A percentile compares a stretch with the other conserved stretches of the same genome.
Conservation (phyloP, 2,329 filamentous ascomycete species). For the Verticillium longisporum region DNA sequence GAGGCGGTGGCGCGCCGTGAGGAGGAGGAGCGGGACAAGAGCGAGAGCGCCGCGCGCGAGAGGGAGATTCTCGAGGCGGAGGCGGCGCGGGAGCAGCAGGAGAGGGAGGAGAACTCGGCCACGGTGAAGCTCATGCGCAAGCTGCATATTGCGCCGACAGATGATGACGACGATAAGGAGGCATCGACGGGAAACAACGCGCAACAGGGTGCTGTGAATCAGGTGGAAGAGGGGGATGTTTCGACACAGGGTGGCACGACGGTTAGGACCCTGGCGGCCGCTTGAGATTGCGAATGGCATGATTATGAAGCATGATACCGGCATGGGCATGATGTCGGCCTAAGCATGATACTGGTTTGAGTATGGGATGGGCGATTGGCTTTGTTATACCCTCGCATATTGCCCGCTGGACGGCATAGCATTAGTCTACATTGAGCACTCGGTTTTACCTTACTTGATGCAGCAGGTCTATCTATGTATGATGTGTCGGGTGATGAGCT, state of each 20-base stretch:
- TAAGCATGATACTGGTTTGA: too few species aligned
- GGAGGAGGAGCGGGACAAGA: slow-evolving; percentile 54
- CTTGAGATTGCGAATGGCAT: not conserved
- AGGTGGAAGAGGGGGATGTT: not conserved
- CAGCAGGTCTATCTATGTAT: too few species aligned
- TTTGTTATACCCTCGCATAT: not conserved
- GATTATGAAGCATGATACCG: not conserved
- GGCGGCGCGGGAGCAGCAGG: slow-evolving; percentile 20
- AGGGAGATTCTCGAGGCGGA: slow-evolving; percentile 33
- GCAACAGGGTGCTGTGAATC: too few species aligned
- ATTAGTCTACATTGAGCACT: not conserved
- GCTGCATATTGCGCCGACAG: slow-evolving; percentile 24
- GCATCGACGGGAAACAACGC: not conserved
- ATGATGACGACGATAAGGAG: slow-evolving; percentile 13
- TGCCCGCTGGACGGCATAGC: not conserved
- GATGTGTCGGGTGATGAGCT: too few species aligned
- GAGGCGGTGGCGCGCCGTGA: slow-evolving; percentile 50
- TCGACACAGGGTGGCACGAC: not conserved
- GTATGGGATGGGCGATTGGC: not conserved
- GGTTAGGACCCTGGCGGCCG: not conserved
- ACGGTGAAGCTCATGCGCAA: slow-evolving; percentile 31
- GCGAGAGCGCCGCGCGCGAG: slow-evolving; percentile 49
- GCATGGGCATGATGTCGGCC: too few species aligned
- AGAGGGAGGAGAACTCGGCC: slow-evolving; percentile 27
- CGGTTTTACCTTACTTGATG: too few species aligned